Evolutionary conservation across 1,284 basidiomycete species (phyloP).

Genomic region (Malassezia cuniculi): DNA sequence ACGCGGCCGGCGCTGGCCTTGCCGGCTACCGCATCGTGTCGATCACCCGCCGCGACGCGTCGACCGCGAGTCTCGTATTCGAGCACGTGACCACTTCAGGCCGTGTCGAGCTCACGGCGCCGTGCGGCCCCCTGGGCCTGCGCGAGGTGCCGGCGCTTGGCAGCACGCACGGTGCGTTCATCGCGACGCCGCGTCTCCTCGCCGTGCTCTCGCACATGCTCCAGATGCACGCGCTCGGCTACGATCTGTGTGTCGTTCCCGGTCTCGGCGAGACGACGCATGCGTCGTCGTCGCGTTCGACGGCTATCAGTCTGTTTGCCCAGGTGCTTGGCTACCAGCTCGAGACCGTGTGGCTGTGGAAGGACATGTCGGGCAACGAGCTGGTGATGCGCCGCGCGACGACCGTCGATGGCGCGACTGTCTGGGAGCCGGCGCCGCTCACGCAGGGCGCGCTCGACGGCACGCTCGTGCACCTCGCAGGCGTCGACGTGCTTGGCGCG

Average conservation of each 20-base stretch:
- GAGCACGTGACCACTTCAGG: conserved; percentile 15
- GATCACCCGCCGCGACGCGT: conserved; percentile 4
- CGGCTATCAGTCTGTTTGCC: conserved; percentile 42
- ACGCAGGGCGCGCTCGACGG: conserved; percentile 41
- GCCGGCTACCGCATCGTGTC: conserved; percentile 32
- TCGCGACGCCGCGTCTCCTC: conserved; percentile 40
- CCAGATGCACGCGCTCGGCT: conserved; percentile 42
- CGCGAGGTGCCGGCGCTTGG: conserved; percentile 23
- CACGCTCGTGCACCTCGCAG: conserved; percentile 45
- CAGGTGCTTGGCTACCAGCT: conserved; percentile 43
- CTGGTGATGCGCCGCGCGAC: conserved; percentile 42
- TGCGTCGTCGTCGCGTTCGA: conserved; percentile 44
- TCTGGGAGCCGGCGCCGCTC: conserved; percentile 41
- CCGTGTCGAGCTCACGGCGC: conserved; percentile 15
- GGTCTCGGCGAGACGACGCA: conserved; percentile 15
- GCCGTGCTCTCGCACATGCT: conserved; percentile 40
- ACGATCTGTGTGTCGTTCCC: conserved; percentile 41
- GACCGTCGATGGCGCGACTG: conserved; percentile 33
- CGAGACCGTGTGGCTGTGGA: conserved; percentile 45
- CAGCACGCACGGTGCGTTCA: conserved; percentile 11
- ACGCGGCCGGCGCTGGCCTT: conserved; percentile 30
- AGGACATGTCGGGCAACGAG: conserved; percentile 45
- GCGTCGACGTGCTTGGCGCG: conserved; percentile 45
- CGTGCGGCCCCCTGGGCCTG: conserved; percentile 32
- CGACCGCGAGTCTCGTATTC: conserved; percentile 27